phyloP scores from a whole-genome alignment of 2,329 filamentous ascomycete species.

The Ophiostoma sp. region DNA sequence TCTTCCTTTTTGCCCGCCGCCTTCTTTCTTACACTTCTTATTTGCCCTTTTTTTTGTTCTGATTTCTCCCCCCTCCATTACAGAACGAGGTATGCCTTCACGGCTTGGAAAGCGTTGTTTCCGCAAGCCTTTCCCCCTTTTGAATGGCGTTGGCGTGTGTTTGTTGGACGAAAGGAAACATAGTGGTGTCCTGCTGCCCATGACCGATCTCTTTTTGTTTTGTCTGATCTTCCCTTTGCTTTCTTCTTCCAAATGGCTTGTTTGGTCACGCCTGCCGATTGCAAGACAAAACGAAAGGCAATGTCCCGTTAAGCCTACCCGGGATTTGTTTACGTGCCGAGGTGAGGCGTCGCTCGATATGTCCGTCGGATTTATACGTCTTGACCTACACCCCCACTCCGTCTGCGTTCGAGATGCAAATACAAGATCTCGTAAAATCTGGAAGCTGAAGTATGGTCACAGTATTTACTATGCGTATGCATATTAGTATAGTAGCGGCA shows the following conservation, averaged over 20 bases:
- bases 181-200: background rate
- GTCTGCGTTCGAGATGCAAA: no score
- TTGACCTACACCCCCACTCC: no score
- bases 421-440: no score
- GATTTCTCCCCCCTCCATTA: background rate
- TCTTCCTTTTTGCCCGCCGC: no score
- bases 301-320: background rate
- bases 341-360: background rate
- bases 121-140: conserved; percentile 1
- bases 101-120: background rate
- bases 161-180: background rate
- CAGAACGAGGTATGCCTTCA: background rate
- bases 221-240: background rate
- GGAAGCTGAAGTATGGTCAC: no score
- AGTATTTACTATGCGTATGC: no score
- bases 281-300: background rate
- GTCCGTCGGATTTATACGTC: no score
- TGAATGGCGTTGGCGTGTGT: background rate
- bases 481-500: no score
- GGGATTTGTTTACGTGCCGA: conserved; percentile 5
- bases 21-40: background rate
- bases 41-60: background rate
- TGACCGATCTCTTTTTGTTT: background rate
- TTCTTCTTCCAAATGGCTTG: background rate
- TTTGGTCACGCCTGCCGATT: background rate